Evolutionary conservation across 495 filamentous ascomycete genomes (phyloP).

Genomic region (Lasiosphaeria hispida): DNA sequence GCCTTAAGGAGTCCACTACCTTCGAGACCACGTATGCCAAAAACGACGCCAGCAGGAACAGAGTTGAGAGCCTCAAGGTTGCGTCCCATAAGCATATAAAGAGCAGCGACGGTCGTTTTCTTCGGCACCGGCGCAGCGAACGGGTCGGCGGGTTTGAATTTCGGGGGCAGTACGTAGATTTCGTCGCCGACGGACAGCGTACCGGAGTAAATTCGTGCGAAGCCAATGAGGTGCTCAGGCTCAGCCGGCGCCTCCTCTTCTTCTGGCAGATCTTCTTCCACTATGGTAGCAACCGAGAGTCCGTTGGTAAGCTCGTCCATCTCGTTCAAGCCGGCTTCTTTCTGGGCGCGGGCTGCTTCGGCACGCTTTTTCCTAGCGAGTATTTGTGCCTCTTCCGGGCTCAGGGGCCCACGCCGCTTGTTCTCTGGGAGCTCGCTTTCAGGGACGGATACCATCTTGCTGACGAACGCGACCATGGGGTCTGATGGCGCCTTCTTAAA

Average conservation of each 20-base stretch:
- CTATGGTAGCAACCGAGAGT: slow-evolving; percentile 29
- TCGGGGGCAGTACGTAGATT: slow-evolving; percentile 86
- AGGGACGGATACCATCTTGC: slow-evolving; percentile 95
- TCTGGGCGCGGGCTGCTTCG: slow-evolving; percentile 75
- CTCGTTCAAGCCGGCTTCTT: slow-evolving; percentile 25
- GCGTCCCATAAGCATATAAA: slow-evolving; percentile 96
- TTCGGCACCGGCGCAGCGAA: slow-evolving; percentile 72
- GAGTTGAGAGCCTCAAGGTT: slow-evolving; percentile 78
- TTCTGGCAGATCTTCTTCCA: slow-evolving; percentile 54
- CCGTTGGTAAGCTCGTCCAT: slow-evolving; percentile 32
- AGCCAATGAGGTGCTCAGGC: slow-evolving; percentile 87
- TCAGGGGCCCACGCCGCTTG: slow-evolving; percentile 72
- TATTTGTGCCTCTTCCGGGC: slow-evolving; percentile 84
- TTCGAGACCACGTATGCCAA: slow-evolving; percentile 91
- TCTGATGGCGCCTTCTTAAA: slow-evolving; percentile 67
- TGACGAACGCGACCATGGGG: slow-evolving; percentile 91
- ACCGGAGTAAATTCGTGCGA: slow-evolving; percentile 90
- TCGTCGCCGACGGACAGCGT: slow-evolving; percentile 85
- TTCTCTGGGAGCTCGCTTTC: slow-evolving; percentile 85
- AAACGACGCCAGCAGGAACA: slow-evolving; percentile 91
- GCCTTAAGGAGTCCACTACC: slow-evolving; percentile 85
- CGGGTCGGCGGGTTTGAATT: slow-evolving; percentile 80
- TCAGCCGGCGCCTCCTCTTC: slow-evolving; percentile 58
- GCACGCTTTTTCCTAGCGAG: slow-evolving; percentile 83
- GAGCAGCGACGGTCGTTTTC: slow-evolving; percentile 78